A percentile compares a stretch with the other conserved stretches of the same genome.
Conservation (phyloP, 2,329 filamentous ascomycete genomes). For the Aspergillus sp. region DNA sequence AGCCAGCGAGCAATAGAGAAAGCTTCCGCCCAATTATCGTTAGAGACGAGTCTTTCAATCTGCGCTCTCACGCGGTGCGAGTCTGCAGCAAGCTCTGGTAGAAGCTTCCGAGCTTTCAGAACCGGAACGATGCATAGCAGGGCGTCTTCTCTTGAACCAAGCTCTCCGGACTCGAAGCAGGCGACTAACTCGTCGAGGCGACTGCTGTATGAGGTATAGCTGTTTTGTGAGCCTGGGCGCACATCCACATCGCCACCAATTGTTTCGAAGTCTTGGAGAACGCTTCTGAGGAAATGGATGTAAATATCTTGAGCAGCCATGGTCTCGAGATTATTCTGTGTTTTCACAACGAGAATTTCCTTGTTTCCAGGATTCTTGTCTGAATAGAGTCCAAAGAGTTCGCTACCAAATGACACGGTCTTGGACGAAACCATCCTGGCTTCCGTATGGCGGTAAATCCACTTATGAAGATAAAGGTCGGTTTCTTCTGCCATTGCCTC, state of each 20-base stretch:
- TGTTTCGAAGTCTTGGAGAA: slow-evolving; percentile 11
- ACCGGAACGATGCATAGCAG: slow-evolving; percentile 35
- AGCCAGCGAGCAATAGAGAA: slow-evolving; percentile 29
- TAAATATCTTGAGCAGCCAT: slow-evolving; percentile 40
- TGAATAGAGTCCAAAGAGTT: slow-evolving; percentile 25
- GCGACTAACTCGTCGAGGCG: slow-evolving; percentile 27
- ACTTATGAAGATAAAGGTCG: slow-evolving; percentile 33
- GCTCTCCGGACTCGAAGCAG: slow-evolving; percentile 24
- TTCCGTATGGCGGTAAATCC: slow-evolving; percentile 32
- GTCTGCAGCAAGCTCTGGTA: slow-evolving; percentile 29
- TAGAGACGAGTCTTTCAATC: slow-evolving; percentile 4
- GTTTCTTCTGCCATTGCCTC: slow-evolving; percentile 26
- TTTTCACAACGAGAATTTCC: slow-evolving; percentile 27
- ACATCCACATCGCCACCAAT: slow-evolving; percentile 24
- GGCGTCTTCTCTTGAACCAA: slow-evolving; percentile 36
- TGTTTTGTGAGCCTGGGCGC: slow-evolving; percentile 13
- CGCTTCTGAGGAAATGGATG: slow-evolving; percentile 29
- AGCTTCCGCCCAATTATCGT: slow-evolving; percentile 23
- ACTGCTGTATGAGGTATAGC: slow-evolving; percentile 20
- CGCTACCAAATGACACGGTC: slow-evolving; percentile 18
- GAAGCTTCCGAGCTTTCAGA: slow-evolving; percentile 16
- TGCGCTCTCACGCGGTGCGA: slow-evolving; percentile 12
- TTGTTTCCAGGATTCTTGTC: slow-evolving; percentile 8
- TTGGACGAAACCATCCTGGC: slow-evolving; percentile 22
- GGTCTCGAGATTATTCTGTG: slow-evolving; percentile 22